Base-by-base conservation (phyloP, 176 grass and related monocot species). In the Thalia dealbata region DNA sequence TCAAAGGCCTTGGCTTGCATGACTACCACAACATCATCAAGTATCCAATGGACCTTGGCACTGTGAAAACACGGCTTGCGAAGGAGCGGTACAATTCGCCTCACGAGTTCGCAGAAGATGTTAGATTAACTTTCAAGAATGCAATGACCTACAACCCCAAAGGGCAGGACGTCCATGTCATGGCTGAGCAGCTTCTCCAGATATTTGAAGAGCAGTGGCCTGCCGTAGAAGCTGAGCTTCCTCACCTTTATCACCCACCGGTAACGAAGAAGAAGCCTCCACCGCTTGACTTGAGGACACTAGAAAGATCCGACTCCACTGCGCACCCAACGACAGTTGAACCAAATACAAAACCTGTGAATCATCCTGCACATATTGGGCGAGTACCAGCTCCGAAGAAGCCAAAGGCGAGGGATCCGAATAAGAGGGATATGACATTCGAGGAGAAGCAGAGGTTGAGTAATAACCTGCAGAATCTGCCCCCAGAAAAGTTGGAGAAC, bases 371-470 rank as follows among this genome's bases (percentile, higher is more conserved):
- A 21, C 78, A 88, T 5, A 65, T 60, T 14, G 58, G 42, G 38
- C 80, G 92, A 5, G 51, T 84, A 29, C 82, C 89, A 24, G 86
- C 92, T 43, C 32, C 85, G 60, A 96, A 89, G 84, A 96, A 96
- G 64, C 92, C 92, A 32, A 96, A 89, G 82, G 92, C 92, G 14
- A 96, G 90, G 75, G 92, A 96, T 68, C 84, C 51, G 15, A 61
- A 96, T 73, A 96, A 96, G 82, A 92, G 92, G 70, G 89, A 92
- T 67, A 96, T 96, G 92, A 96, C 92, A 42, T 90, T 92, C 38
- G 89, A 96, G 30, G 64, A 67, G 32, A 67, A 67, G 32, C 64
- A 67, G 14, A 67, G 18, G 6, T 18, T 67, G 35, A 67, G 64
- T n/a, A 38, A 42, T 42, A 38, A 22, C 35, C 19, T 67, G 64